phyloP scores from a whole-genome alignment of 2,329 filamentous ascomycete species.

The Botrytis fragariae region DNA sequence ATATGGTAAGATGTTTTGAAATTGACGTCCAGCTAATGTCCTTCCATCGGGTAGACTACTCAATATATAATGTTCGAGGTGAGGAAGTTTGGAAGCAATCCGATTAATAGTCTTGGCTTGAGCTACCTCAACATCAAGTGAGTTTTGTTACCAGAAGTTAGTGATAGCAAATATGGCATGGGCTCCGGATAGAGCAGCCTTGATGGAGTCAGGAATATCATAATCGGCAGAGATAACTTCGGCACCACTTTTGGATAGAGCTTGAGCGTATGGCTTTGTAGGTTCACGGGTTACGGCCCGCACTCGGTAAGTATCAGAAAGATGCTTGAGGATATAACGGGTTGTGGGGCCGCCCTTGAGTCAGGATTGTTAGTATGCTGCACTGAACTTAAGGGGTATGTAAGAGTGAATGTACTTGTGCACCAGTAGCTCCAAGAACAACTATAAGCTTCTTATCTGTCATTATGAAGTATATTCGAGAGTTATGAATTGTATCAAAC shows the following conservation, averaged over 20 bases:
- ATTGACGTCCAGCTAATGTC: neutral
- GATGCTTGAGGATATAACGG: constrained; percentile 10
- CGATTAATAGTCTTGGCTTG: neutral
- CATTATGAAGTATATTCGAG: neutral
- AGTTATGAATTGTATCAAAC: neutral
- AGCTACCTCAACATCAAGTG: neutral
- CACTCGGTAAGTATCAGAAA: constrained; percentile 12
- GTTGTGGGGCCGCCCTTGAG: constrained; percentile 8
- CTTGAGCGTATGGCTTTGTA: neutral
- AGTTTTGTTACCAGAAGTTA: constrained; percentile 9
- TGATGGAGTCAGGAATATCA: neutral
- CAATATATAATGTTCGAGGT: constrained; percentile 6
- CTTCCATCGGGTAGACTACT: constrained; percentile 1
- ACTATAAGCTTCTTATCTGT: neutral
- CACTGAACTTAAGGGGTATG: neutral
- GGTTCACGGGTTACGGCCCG: constrained; percentile 6
- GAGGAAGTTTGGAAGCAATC: constrained; percentile 1
- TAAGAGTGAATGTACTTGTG: neutral
- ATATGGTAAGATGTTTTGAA: neutral
- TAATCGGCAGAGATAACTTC: constrained; percentile 1
- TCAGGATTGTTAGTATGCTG: neutral
- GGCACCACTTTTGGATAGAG: neutral
- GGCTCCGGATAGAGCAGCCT: constrained; percentile 1
- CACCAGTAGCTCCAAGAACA: neutral
- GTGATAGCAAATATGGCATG: constrained; percentile 12